These are phyloP conservation scores for Ceratobasidium sp. DNA, from an alignment of 1,284 basidiomycete species.

Conservation along the genomic window DNA sequence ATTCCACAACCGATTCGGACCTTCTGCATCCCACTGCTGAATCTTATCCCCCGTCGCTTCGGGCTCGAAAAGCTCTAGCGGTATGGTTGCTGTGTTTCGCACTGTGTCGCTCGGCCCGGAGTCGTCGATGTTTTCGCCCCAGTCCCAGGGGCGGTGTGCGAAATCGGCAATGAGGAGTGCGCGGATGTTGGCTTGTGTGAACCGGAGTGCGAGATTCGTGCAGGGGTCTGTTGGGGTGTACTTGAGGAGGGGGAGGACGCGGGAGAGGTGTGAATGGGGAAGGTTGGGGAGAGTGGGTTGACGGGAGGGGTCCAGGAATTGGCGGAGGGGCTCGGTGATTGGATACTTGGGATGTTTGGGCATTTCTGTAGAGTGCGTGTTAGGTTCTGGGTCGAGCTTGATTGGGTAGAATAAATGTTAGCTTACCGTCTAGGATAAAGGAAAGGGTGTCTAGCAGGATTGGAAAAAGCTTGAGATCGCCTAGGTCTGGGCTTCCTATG, in stretches of 20 bases:
- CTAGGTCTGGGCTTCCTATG: constrained; percentile 62
- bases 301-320: constrained; percentile 65
- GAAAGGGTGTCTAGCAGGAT: constrained; percentile 77
- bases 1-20: constrained; percentile 22
- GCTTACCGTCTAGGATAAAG: constrained; percentile 75
- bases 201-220: constrained; percentile 51
- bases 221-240: constrained; percentile 23
- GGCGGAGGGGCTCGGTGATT: constrained; percentile 66
- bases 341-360: constrained; percentile 66
- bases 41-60: constrained; percentile 66
- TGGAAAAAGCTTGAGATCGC: constrained; percentile 66
- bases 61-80: constrained; percentile 75
- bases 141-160: constrained; percentile 75
- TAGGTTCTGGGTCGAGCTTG: background rate
- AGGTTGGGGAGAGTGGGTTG: constrained; percentile 64
- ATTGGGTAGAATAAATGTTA: constrained; percentile 24
- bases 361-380: constrained; percentile 62
- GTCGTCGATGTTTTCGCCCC: constrained; percentile 77
- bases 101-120: constrained; percentile 57
- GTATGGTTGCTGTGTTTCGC: constrained; percentile 72
- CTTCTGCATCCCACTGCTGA: background rate
- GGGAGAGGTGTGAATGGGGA: constrained; percentile 64
- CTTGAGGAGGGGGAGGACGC: constrained; percentile 61
- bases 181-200: constrained; percentile 64
- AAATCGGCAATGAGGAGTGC: constrained; percentile 16